Conservation (phyloP, 352 stramenopile genomes). For the Phytophthora ohioensis region DNA sequence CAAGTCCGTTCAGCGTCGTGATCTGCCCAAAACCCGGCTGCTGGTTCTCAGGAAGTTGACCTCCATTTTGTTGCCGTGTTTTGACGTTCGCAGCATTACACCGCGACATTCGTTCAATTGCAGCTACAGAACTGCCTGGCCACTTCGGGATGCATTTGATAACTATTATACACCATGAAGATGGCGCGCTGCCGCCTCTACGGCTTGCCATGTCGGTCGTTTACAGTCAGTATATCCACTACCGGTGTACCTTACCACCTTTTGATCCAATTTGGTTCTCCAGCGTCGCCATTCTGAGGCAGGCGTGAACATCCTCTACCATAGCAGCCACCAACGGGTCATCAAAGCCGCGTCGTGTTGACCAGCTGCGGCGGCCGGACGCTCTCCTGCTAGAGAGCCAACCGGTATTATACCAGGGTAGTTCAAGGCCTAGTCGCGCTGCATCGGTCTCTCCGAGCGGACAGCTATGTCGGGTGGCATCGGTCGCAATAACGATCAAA, state of each 20-base stretch:
- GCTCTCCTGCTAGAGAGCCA: neutral
- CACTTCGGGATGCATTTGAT: neutral
- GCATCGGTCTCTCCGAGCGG: neutral
- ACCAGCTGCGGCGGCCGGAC: constrained; percentile 2
- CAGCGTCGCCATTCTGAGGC: constrained; percentile 7
- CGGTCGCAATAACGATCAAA: constrained; percentile 3
- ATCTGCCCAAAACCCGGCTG: constrained; percentile 10
- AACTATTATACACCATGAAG: neutral
- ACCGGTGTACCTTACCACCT: neutral
- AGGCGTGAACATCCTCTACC: neutral
- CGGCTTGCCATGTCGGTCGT: neutral
- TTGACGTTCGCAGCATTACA: constrained; percentile 31
- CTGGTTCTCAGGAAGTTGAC: constrained; percentile 8
- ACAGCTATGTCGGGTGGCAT: neutral
- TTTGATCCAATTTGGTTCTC: neutral
- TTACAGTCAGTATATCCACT: neutral
- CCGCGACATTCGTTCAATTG: constrained; percentile 17
- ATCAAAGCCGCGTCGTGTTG: neutral
- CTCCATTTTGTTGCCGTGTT: constrained; percentile 4
- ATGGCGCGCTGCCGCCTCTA: neutral
- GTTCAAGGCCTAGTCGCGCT: neutral
- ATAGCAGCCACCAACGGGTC: neutral
- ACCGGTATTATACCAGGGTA: neutral
- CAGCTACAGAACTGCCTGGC: neutral
- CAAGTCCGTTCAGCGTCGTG: neutral